Evolutionary conservation across 2,329 filamentous ascomycete genomes (phyloP).

Genomic region (Clonostachys rosea): DNA sequence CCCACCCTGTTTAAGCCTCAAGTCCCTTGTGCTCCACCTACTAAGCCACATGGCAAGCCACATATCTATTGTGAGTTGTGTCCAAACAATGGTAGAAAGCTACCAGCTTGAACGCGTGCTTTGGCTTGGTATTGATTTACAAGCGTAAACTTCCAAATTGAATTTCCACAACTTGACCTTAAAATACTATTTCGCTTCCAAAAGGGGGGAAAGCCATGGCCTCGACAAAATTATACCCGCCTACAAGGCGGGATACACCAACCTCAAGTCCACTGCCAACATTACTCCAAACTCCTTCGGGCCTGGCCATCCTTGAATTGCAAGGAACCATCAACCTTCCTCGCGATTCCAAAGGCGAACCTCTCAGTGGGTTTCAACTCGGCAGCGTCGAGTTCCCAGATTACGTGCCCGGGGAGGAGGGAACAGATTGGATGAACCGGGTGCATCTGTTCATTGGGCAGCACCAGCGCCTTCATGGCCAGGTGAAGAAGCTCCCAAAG

Average conservation of each 20-base stretch:
- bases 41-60: background rate
- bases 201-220: slow-evolving; percentile 18
- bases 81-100: background rate
- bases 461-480: slow-evolving; percentile 84
- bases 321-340: slow-evolving; percentile 87
- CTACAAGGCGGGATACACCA: slow-evolving; percentile 14
- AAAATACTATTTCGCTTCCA: background rate
- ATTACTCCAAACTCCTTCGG: slow-evolving; percentile 84
- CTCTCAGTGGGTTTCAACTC: slow-evolving; percentile 34
- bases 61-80: background rate
- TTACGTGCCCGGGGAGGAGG: slow-evolving; percentile 45
- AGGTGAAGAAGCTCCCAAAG: slow-evolving; percentile 80
- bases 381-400: slow-evolving; percentile 77
- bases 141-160: background rate
- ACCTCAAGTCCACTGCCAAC: slow-evolving; percentile 61
- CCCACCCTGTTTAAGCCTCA: no score
- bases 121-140: no score
- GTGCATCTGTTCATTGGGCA: slow-evolving; percentile 85
- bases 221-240: slow-evolving; percentile 32
- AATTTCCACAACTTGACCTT: background rate
- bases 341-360: slow-evolving; percentile 20
- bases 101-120: background rate
- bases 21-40: background rate
- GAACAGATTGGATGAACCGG: slow-evolving; percentile 79
- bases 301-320: slow-evolving; percentile 85